phyloP scores from a whole-genome alignment of 2,329 filamentous ascomycete genomes.

The Piedraia hortae region DNA sequence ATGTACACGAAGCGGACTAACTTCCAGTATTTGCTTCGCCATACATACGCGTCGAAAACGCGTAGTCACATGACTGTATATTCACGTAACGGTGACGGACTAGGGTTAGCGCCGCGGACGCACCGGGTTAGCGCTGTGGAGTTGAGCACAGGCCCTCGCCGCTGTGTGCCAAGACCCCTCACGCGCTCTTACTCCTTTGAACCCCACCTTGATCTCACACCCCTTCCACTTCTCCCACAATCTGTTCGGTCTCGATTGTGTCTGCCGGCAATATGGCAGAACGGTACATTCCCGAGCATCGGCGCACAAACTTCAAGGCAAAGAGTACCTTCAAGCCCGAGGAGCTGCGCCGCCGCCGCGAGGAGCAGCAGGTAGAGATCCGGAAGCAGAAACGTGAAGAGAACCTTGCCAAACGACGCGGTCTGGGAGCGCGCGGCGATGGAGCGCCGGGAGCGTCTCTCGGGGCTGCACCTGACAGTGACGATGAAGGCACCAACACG shows the following conservation, averaged over 20 bases:
- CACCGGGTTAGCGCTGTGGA: no score
- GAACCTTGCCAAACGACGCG: conserved; percentile 92
- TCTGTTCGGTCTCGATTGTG: no score
- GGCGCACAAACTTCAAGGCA: conserved; percentile 97
- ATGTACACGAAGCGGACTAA: no score
- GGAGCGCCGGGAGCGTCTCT: conserved; percentile 50
- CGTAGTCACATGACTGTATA: no score
- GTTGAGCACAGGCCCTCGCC: no score
- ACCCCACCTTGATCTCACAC: background rate
- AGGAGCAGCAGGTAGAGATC: conserved; percentile 98
- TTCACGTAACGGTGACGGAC: no score
- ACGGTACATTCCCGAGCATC: conserved; percentile 97
- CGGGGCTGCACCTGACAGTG: conserved; percentile 77
- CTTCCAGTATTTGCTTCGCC: no score
- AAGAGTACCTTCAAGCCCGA: conserved; percentile 98
- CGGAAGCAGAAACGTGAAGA: conserved; percentile 96
- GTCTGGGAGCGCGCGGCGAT: conserved; percentile 52
- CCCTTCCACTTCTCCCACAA: background rate
- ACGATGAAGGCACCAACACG: conserved; percentile 84
- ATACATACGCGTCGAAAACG: no score
- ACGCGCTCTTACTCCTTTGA: background rate
- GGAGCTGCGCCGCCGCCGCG: conserved; percentile 88
- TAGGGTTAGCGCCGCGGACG: no score
- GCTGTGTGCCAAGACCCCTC: background rate
- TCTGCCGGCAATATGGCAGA: conserved; percentile 63